Base-by-base conservation (phyloP, 257 asterid species). In the Thymus mandschuricus region DNA sequence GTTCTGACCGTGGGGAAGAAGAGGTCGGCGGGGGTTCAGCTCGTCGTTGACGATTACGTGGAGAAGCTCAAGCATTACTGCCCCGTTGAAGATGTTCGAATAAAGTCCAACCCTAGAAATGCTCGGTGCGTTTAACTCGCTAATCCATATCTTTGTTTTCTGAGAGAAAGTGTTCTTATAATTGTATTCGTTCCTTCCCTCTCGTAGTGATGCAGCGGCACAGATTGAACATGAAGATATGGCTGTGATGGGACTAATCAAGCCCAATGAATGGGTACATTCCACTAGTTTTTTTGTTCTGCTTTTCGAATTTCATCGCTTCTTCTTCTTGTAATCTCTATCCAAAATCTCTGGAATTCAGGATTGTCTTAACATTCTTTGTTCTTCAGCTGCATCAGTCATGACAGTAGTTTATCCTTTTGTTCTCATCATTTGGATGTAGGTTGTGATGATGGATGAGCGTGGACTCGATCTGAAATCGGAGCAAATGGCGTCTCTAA, bases 401-500 rank as follows among this genome's bases (percentile, higher is more conserved):
- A 4, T 44, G 60, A 63, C 56, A 34, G 66, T 74, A 30, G 0
- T 38, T 38, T 8, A 46, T 33, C 66, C 44, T 60, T 30, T 21
- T 71, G 10, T 52, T 73, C 73, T 61, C 43, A 33, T 73, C 67
- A 13, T 56, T 33, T 44, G n/a, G 69, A 51, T 73, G 72, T 83
- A 91, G 96, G 95, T 93, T 68, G 93, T 90, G 74, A 75, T 90
- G 86, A 51, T 91, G 79, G 97, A 93, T 72, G 97, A 93, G 77
- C 80, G 46, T 10, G 98, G 98, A 51, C 62, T 73, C 68, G 76
- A 79, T 35, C 40, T 89, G 70, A 79, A 86, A 31, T 93, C 98
- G 3, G 85, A 82, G 79, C 87, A 87, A 75, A 76, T 89, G 94
- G 96, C 97, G 75, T 80, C 90, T 50, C 81, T 93, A 27, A 80